Base-by-base conservation (phyloP, 2,329 filamentous ascomycete species). In the Colletotrichum noveboracense region DNA sequence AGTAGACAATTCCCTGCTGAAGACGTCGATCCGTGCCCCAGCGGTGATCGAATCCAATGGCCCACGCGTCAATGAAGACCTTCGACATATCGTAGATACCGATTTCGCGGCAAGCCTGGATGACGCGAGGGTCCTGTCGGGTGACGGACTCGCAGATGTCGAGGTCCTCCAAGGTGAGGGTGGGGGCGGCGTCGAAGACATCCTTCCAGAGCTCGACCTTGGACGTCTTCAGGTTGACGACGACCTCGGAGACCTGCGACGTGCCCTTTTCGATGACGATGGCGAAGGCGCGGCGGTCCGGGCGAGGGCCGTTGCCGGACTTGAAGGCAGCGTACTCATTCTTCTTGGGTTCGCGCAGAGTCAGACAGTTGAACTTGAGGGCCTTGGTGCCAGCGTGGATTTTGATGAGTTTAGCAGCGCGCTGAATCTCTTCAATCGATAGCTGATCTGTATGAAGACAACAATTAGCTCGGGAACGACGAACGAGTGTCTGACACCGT, bases 51-150 rank as follows among this genome's bases (percentile, higher is more conserved):
- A 94, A 94, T 34, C 94, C 94, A 83, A 96, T 95, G 2, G 94
- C 95, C 94, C 94, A 96, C 55, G 93, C 94, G 83, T 96, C 94
- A 83, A 94, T 93, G 84, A 94, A 96, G 48, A 96, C 93, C 85
- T 96, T 95, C 84, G 94, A 86, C 94, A 96, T 96, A 79, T 96
- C 94, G 78, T 92, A 88, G 77, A 96, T 95, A 24, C 94, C 94
- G 77, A 95, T 86, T 43, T 96, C 91, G 4, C 89, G 90, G 80
- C 94, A 96, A 80, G 94, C 94, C 83, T 95, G 92, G 80, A 96
- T 94, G 75, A 96, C 94, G 77, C 92, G 93, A 1, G 92, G 88
- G 79, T 96, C 93, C 78, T 90, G 90, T 75, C 94, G 89, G 58
- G 92, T 89, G 32, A 95, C 86, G 48, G 89, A 88, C 84, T 96